Evolutionary conservation across 140 eudicot genomes (phyloP).

Genomic region (Stevia rebaudiana): DNA sequence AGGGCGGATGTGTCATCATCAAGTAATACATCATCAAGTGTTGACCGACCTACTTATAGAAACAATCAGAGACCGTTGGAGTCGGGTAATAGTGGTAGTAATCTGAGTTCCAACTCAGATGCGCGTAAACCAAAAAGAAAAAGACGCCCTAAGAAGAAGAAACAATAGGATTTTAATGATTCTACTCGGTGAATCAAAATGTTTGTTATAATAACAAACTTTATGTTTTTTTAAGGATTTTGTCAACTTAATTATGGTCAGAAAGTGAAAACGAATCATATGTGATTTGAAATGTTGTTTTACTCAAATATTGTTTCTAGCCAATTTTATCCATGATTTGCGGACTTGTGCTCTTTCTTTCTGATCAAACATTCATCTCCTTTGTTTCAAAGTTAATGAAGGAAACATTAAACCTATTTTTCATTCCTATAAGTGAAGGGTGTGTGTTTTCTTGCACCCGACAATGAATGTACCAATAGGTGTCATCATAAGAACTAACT

Average conservation of each 20-base stretch:
- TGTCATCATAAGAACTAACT: too few relatives aligned
- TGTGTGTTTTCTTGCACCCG: too few relatives aligned
- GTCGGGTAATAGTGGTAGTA: constrained; percentile 59
- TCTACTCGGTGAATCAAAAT: neutral
- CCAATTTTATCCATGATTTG: neutral
- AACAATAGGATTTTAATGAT: constrained; percentile 40
- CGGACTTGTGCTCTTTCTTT: neutral
- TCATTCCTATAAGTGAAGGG: too few relatives aligned
- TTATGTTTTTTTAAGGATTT: neutral
- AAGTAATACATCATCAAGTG: constrained; percentile 51
- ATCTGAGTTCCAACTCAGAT: constrained; percentile 79
- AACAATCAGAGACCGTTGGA: constrained; percentile 36
- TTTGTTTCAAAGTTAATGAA: neutral
- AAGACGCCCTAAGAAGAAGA: constrained; percentile 95
- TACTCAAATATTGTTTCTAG: neutral
- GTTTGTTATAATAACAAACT: constrained; percentile 1
- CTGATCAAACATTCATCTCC: neutral
- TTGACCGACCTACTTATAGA: constrained; percentile 34
- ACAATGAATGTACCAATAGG: too few relatives aligned
- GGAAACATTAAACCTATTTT: neutral
- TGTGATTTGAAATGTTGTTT: neutral
- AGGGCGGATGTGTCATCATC: constrained; percentile 49
- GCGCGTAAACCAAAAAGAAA: constrained; percentile 75
- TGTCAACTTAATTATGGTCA: neutral
- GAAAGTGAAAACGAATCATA: neutral